Percentiles rank a stretch among this genome's conserved stretches.
phyloP scores from a whole-genome alignment of 805 yeast species.

The Jamesozyma hellenica region DNA sequence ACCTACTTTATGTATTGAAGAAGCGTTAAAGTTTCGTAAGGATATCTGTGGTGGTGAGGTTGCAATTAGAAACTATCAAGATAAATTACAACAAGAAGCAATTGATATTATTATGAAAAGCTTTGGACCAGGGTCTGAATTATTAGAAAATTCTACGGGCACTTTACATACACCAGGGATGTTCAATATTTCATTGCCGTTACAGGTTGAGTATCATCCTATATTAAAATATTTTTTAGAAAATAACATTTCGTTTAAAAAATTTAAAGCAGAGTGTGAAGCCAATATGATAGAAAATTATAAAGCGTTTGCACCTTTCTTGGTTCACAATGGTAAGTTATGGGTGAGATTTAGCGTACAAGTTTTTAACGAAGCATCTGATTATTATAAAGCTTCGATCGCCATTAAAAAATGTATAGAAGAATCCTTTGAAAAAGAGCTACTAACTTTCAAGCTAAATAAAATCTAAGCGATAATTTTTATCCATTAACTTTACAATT shows the following conservation, averaged over 20 bases:
- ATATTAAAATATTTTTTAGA: slow-evolving; percentile 11
- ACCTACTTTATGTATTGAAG: slow-evolving; percentile 32
- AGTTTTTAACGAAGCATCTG: slow-evolving; percentile 47
- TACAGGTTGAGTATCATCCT: slow-evolving; percentile 22
- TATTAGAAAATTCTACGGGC: slow-evolving; percentile 18
- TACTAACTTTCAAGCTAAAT: too few relatives aligned
- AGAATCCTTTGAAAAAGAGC: slow-evolving; percentile 1
- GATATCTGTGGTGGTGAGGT: slow-evolving; percentile 47
- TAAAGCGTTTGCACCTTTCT: slow-evolving; percentile 42
- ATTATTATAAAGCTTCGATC: slow-evolving; percentile 29
- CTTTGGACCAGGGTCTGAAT: slow-evolving; percentile 32
- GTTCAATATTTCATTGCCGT: slow-evolving; percentile 36
- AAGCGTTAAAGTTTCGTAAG: slow-evolving; percentile 45
- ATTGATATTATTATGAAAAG: slow-evolving; percentile 31
- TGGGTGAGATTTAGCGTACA: slow-evolving; percentile 51
- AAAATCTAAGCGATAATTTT: too few relatives aligned
- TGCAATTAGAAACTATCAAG: slow-evolving; percentile 39
- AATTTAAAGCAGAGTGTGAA: slow-evolving; percentile 15
- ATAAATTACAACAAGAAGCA: slow-evolving; percentile 36
- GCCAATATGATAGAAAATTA: slow-evolving; percentile 20
- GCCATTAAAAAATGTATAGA: not conserved
- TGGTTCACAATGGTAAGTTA: slow-evolving; percentile 32
- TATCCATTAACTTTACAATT: too few relatives aligned
- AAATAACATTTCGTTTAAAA: slow-evolving; percentile 9
- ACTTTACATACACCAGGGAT: slow-evolving; percentile 15